Percentiles rank a stretch among this genome's conserved stretches.
Conservation (phyloP, 176 grass and related monocot species). For the Rhynchospora breviuscula region DNA sequence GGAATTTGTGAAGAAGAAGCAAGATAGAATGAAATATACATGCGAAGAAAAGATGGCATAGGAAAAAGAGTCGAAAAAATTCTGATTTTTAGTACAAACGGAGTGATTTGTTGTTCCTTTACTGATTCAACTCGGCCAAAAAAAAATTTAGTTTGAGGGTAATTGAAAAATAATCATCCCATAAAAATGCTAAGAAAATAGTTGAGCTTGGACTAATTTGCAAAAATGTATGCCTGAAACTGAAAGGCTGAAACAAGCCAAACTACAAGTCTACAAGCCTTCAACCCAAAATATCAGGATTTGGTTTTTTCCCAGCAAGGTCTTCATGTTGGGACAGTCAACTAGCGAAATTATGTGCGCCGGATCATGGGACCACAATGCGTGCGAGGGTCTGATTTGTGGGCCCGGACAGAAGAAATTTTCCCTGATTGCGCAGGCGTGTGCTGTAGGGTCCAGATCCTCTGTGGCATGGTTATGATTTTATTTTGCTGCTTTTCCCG, state of each 20-base stretch:
- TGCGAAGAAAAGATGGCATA: neutral
- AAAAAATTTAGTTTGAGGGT: neutral
- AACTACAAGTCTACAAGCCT: neutral
- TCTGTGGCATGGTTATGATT: neutral
- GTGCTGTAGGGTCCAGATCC: neutral
- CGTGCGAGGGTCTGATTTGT: neutral
- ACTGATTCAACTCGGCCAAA: neutral
- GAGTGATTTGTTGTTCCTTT: neutral
- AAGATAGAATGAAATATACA: neutral
- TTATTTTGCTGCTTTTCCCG: neutral
- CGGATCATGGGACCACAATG: neutral
- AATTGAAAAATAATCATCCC: neutral
- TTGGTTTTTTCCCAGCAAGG: neutral
- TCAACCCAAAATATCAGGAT: conserved; percentile 2
- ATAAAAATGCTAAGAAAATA: neutral
- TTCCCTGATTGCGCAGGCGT: neutral
- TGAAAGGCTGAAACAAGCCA: neutral
- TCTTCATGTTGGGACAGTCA: neutral
- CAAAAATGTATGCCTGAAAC: neutral
- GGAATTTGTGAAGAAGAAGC: neutral
- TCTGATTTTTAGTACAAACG: neutral
- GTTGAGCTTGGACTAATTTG: neutral
- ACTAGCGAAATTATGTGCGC: neutral
- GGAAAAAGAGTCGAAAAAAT: neutral
- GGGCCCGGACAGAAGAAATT: neutral